phyloP scores from a whole-genome alignment of 176 grass and related monocot genomes.

The Rhynchospora pubera region DNA sequence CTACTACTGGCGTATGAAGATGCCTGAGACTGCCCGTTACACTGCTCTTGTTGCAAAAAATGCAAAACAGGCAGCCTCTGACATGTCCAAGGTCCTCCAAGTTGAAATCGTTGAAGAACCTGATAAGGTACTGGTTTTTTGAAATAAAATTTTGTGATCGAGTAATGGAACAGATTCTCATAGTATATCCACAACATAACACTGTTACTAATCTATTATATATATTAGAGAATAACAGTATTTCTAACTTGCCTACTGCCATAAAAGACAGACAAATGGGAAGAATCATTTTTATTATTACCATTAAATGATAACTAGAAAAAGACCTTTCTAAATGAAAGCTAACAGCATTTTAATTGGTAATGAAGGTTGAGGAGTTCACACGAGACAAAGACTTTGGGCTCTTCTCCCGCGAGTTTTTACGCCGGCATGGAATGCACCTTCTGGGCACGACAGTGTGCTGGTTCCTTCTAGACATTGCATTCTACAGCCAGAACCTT shows the following conservation, averaged over 20 bases:
- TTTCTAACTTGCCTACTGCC: not conserved
- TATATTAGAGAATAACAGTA: not conserved
- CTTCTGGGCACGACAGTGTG: slow-evolving; percentile 31
- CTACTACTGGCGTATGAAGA: slow-evolving; percentile 62
- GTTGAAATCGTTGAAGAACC: slow-evolving; percentile 34
- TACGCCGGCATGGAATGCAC: slow-evolving; percentile 41
- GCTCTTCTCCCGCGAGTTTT: slow-evolving; percentile 40
- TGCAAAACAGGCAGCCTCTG: slow-evolving; percentile 45
- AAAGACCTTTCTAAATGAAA: not conserved
- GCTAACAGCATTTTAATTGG: not conserved
- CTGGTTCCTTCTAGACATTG: slow-evolving; percentile 73
- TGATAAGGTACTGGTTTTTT: slow-evolving; percentile 1
- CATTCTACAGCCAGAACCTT: slow-evolving; percentile 84
- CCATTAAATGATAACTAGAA: not conserved
- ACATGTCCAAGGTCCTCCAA: slow-evolving; percentile 67
- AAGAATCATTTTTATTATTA: not conserved
- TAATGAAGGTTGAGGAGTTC: slow-evolving; percentile 4
- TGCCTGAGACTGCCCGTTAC: slow-evolving; percentile 44
- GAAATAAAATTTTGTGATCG: not conserved
- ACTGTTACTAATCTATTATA: not conserved
- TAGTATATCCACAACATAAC: not conserved
- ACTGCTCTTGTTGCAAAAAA: slow-evolving; percentile 50
- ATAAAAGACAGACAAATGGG: not conserved
- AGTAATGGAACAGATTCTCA: not conserved
- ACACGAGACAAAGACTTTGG: slow-evolving; percentile 19